These are phyloP conservation scores for Euphorbia pulcherrima DNA, from an alignment of 345 rosid species.

Conservation along the genomic window DNA sequence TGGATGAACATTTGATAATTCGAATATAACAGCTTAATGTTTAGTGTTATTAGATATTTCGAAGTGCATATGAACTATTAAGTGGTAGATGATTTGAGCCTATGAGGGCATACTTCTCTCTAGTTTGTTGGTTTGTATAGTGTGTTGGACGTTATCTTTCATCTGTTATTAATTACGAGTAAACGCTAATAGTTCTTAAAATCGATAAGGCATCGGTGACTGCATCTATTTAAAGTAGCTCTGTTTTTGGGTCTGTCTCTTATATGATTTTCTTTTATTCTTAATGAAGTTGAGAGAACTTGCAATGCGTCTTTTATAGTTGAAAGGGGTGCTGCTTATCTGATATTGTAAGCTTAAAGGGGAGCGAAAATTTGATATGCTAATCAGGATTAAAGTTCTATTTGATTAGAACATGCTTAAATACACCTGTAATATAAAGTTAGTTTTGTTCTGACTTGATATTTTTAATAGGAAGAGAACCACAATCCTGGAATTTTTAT, in stretches of 20 bases:
- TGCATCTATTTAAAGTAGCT: not conserved
- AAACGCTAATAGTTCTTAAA: too few species aligned
- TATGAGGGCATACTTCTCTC: too few species aligned
- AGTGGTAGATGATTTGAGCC: too few species aligned
- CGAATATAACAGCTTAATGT: too few species aligned
- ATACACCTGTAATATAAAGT: not conserved
- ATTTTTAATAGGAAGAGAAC: constrained; percentile 8
- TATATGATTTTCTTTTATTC: not conserved
- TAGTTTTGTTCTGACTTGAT: not conserved
- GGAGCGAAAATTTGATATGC: not conserved
- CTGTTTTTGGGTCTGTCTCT: not conserved
- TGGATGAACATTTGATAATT: too few species aligned
- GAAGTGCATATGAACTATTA: too few species aligned
- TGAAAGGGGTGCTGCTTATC: not conserved
- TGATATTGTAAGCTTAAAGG: too few species aligned
- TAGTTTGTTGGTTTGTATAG: too few species aligned
- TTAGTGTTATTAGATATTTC: too few species aligned
- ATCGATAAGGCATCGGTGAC: too few species aligned
- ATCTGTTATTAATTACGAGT: too few species aligned
- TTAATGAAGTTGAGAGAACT: not conserved
- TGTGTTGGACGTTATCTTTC: too few species aligned
- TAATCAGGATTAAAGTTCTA: not conserved
- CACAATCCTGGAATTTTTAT: constrained; percentile 3
- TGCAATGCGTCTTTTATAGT: not conserved
- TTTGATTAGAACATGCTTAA: not conserved